Base-by-base conservation (phyloP, 306 rosid genomes). In the Astragalus membranaceus region DNA sequence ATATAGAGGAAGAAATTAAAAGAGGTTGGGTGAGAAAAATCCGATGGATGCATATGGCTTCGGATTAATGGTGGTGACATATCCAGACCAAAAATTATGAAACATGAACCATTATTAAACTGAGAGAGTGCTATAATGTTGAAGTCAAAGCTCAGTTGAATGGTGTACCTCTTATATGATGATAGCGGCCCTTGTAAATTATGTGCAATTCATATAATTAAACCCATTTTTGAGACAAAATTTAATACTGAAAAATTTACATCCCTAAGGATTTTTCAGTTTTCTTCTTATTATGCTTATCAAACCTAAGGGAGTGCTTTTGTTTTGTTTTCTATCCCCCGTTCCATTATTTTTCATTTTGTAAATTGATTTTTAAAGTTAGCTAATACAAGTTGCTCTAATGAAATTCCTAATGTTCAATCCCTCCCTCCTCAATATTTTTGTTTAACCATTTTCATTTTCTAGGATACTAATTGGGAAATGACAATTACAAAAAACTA, bases 151-250 rank as follows among this genome's bases (percentile, higher is more conserved):
- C 7, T 68, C 23, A 63, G 16, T 74, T n/a, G 14, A 59, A 4
- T 6, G 54, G 23, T 13, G 64, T 43, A 72, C 60, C 53, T 43
- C 32, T 17, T 52, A 20, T 42, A 64, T 42, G 52, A 9, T 52
- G 17, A 46, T 16, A 5, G 15, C 10, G 33, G 20, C 15, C 64
- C 73, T 69, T 62, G 80, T 79, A 69, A 72, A 74, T 61, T 44
- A 36, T 66, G 36, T 59, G 71, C 72, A 48, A 50, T 71, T 80
- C 74, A 53, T 55, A 23, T 30, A 69, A 47, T 35, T 39, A 54
- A 53, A 60, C 54, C 35, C 68, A 44, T 79, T 79, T 64, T 71
- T 78, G 51, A 52, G 76, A 53, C 51, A 74, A 67, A 32, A 59
- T 67, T 44, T n/a, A 56, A 29, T 46, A 14, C 6, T 43, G 7